Conservation (phyloP, 768 basidiomycete genomes). For the Mycena vulgaris region DNA sequence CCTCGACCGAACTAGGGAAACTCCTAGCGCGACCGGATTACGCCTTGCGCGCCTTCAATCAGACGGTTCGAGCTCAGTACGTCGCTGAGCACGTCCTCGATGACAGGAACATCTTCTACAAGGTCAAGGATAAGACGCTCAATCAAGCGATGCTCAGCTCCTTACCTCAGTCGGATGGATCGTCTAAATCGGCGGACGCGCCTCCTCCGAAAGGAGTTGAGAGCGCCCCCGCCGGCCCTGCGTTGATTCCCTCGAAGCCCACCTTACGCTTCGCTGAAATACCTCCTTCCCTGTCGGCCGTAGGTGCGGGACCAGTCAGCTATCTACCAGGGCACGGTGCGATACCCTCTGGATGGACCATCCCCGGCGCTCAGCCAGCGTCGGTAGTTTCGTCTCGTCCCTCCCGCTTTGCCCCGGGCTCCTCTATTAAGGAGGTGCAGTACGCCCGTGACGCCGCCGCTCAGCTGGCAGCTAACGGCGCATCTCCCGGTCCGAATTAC, state of each 20-base stretch:
- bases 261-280: neutral
- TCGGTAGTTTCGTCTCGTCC: too few species aligned
- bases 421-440: neutral
- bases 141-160: too few species aligned
- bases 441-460: neutral
- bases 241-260: neutral
- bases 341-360: neutral
- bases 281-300: neutral
- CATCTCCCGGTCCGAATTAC: too few species aligned
- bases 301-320: neutral
- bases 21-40: conserved; percentile 8
- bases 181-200: too few species aligned
- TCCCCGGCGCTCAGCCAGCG: neutral
- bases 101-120: neutral
- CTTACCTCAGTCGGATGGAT: too few species aligned
- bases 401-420: neutral
- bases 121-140: too few species aligned
- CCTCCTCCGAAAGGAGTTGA: too few species aligned
- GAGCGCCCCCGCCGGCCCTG: neutral
- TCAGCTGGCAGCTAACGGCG: neutral
- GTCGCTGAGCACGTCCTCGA: neutral
- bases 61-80: neutral
- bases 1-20: neutral
- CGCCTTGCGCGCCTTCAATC: neutral
- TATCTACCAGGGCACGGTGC: neutral